phyloP scores from a whole-genome alignment of 345 rosid species.

The Heritiera fomes region DNA sequence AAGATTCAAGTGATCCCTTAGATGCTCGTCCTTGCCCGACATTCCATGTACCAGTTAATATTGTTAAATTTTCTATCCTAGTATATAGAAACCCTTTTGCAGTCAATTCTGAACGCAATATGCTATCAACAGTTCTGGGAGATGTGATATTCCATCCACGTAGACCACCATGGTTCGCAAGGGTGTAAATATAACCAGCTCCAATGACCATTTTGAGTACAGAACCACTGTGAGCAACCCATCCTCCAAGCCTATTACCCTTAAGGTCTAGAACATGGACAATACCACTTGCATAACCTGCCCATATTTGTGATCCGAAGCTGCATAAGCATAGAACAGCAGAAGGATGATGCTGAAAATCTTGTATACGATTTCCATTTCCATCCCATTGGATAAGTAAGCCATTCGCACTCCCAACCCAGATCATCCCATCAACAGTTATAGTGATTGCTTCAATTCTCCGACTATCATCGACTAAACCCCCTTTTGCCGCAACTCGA shows the following conservation, averaged over 20 bases:
- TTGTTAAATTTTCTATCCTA: conserved; percentile 56
- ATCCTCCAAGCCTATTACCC: conserved; percentile 63
- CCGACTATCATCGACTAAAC: conserved; percentile 77
- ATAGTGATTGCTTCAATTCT: conserved; percentile 71
- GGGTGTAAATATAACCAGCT: conserved; percentile 64
- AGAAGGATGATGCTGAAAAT: conserved; percentile 50
- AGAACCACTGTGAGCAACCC: conserved; percentile 78
- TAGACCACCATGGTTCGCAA: conserved; percentile 81
- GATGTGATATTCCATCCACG: conserved; percentile 81
- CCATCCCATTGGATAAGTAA: conserved; percentile 83
- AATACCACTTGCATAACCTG: conserved; percentile 64
- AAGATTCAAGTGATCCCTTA: conserved; percentile 57
- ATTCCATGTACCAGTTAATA: conserved; percentile 75
- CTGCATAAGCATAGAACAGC: conserved; percentile 65
- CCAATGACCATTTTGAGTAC: conserved; percentile 64
- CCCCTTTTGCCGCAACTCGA: conserved; percentile 81
- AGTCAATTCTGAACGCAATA: conserved; percentile 58
- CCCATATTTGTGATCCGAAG: conserved; percentile 61
- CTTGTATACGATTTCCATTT: conserved; percentile 77
- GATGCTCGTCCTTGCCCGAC: conserved; percentile 82
- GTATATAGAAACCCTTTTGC: conserved; percentile 61
- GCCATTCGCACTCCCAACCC: conserved; percentile 89
- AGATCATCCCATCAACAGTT: conserved; percentile 67
- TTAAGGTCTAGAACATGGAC: conserved; percentile 72
- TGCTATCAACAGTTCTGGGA: conserved; percentile 68